phyloP scores from a whole-genome alignment of 495 filamentous ascomycete genomes.

The Hypoxylon perforatum region DNA sequence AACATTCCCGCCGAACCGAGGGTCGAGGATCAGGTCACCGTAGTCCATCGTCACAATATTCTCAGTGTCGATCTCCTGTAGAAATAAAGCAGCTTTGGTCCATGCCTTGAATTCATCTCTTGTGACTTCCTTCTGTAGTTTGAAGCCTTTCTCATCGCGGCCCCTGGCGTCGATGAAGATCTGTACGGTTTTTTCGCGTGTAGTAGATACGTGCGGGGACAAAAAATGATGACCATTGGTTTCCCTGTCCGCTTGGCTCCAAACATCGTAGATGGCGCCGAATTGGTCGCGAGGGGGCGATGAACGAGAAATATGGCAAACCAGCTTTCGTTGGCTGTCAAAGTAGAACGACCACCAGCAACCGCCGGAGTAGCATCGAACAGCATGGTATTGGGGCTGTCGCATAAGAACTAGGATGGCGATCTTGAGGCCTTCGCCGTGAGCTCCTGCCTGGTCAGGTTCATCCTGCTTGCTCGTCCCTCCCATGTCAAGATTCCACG shows the following conservation, averaged over 20 bases:
- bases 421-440: slow-evolving; percentile 42
- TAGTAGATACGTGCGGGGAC: slow-evolving; percentile 6
- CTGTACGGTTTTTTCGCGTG: slow-evolving; percentile 1
- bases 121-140: slow-evolving; percentile 2
- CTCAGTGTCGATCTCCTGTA: slow-evolving; percentile 3
- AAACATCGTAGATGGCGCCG: background rate
- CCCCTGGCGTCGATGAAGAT: slow-evolving; percentile 13
- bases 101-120: slow-evolving; percentile 15
- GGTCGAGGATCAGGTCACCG: slow-evolving; percentile 26
- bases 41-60: slow-evolving; percentile 4
- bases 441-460: slow-evolving; percentile 26
- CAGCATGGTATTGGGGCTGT: slow-evolving; percentile 25
- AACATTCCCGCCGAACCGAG: slow-evolving; percentile 11
- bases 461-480: slow-evolving; percentile 28
- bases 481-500: slow-evolving; percentile 32
- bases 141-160: slow-evolving; percentile 23
- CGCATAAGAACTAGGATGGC: slow-evolving; percentile 37
- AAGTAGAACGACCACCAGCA: slow-evolving; percentile 39
- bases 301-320: background rate
- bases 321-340: slow-evolving; percentile 19
- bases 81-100: slow-evolving; percentile 27
- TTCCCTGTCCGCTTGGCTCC: background rate
- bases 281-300: background rate
- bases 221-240: background rate
- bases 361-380: slow-evolving; percentile 32